Evolutionary conservation across 1,284 basidiomycete genomes (phyloP), one percentile per base, ranked within the genome.

Genomic region (Pulveroboletus sp.): DNA sequence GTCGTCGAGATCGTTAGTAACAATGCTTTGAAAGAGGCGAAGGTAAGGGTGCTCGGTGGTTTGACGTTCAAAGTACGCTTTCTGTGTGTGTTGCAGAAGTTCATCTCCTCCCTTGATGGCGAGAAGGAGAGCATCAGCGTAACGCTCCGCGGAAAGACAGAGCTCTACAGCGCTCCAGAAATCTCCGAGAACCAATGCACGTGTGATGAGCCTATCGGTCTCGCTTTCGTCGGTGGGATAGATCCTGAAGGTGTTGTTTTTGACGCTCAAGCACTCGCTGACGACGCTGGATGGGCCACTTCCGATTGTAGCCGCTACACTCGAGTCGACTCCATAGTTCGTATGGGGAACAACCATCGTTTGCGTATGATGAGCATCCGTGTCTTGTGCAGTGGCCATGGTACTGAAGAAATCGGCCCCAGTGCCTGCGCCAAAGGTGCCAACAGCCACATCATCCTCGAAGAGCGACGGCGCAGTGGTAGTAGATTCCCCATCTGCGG

Each of bases 11-110:
- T 98, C 96, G 69, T 96, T 89, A 50, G 89, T 91, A 57, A 98
- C 94, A 67, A 99, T 94, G 25, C 91, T 94, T 74, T 98, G 94
- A 84, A 96, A 94, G 8, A 99, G 83, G 35, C 96, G 92, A 25
- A 98, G 84, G 75, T 98, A 98, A 0, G 95, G 94, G 22, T 92
- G 77, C 9, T 84, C 77, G 15, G 85, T 81, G 5, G 91, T 92
- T 58, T 87, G 84, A 50, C 86, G 83, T 69, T 92, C 89, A 68
- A 99, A 99, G 78, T 98, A 99, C 0, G 91, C 89, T 73, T 93
- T 93, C 70, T 98, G 96, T 0, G 95, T 96, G 55, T 85, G 86
- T 43, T 88, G 85, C 24, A 99, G 79, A n/a, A 99, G 85, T 44
- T 95, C 92, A 0, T 89, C 81, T 0, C 95, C 95, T 36, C 95